Evolutionary conservation across 1,284 basidiomycete genomes (phyloP).

Genomic region (Volvariella surrecta): DNA sequence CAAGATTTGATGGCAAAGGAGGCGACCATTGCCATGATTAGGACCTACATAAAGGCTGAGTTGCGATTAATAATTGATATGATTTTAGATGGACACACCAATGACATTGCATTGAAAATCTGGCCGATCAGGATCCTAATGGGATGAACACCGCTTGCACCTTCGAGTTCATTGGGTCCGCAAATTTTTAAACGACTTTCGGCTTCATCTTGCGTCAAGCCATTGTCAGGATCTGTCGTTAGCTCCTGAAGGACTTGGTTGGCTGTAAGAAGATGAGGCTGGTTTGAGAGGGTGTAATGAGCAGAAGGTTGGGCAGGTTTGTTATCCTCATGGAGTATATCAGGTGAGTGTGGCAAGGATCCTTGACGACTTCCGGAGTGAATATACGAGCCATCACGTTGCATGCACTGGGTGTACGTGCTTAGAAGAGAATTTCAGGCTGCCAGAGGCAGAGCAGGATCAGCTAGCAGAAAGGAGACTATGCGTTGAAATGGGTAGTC

Average conservation of each 20-base stretch:
- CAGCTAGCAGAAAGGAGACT: too few species aligned
- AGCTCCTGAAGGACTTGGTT: constrained; percentile 20
- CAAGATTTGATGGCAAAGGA: constrained; percentile 57
- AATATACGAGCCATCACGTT: neutral
- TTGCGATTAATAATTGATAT: constrained; percentile 10
- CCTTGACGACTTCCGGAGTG: constrained; percentile 1
- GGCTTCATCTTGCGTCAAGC: constrained; percentile 26
- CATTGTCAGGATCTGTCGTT: constrained; percentile 21
- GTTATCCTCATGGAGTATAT: neutral
- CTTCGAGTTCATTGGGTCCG: constrained; percentile 26
- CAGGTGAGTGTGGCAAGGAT: too few species aligned
- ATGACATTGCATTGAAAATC: constrained; percentile 20
- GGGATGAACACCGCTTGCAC: constrained; percentile 24
- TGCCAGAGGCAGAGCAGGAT: too few species aligned
- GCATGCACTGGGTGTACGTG: neutral
- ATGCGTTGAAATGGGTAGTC: too few species aligned
- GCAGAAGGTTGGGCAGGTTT: neutral
- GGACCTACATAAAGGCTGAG: constrained; percentile 30
- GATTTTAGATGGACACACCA: neutral
- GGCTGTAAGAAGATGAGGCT: constrained; percentile 21
- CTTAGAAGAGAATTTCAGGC: neutral
- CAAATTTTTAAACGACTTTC: constrained; percentile 20
- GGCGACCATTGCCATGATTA: constrained; percentile 54
- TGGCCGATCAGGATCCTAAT: constrained; percentile 25
- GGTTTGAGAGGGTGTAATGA: neutral